Evolutionary conservation across 768 basidiomycete genomes (phyloP).

Genomic region (Boletus tomentosulus): DNA sequence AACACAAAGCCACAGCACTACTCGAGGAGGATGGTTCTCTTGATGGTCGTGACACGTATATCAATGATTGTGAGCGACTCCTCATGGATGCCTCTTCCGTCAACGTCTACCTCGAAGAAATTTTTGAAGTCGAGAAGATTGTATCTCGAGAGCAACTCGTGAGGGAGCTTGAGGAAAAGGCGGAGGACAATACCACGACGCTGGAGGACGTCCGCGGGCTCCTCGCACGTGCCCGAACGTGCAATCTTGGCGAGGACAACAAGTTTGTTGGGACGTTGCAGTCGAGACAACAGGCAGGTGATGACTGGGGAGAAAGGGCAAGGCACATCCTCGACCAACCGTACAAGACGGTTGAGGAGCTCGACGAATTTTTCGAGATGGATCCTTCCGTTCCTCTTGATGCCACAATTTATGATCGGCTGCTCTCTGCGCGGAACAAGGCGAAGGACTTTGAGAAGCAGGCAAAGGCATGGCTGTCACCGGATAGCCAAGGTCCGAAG

Average conservation of each 20-base stretch:
- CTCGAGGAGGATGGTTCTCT: conserved; percentile 42
- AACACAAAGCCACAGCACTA: conserved; percentile 48
- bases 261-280: conserved; percentile 61
- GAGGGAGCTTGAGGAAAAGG: conserved; percentile 67
- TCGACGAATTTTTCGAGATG: conserved; percentile 67
- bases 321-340: conserved; percentile 62
- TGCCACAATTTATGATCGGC: conserved; percentile 56
- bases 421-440: conserved; percentile 60
- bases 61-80: conserved; percentile 68
- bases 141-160: conserved; percentile 76
- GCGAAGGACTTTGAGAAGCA: conserved; percentile 80
- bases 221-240: conserved; percentile 64
- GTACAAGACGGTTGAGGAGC: conserved; percentile 69
- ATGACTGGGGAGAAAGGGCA: conserved; percentile 74
- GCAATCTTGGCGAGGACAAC: conserved; percentile 62
- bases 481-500: conserved; percentile 49
- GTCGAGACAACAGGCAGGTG: conserved; percentile 60
- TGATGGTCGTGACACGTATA: conserved; percentile 50
- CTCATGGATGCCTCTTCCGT: conserved; percentile 68
- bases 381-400: conserved; percentile 70
- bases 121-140: conserved; percentile 73
- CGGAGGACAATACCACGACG: conserved; percentile 62
- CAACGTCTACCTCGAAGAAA: conserved; percentile 81
- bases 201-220: conserved; percentile 76
- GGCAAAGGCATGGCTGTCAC: conserved; percentile 64